Percentiles rank a stretch among this genome's conserved stretches.
phyloP scores from a whole-genome alignment of 495 filamentous ascomycete species.

The Stereocaulon alpinum region DNA sequence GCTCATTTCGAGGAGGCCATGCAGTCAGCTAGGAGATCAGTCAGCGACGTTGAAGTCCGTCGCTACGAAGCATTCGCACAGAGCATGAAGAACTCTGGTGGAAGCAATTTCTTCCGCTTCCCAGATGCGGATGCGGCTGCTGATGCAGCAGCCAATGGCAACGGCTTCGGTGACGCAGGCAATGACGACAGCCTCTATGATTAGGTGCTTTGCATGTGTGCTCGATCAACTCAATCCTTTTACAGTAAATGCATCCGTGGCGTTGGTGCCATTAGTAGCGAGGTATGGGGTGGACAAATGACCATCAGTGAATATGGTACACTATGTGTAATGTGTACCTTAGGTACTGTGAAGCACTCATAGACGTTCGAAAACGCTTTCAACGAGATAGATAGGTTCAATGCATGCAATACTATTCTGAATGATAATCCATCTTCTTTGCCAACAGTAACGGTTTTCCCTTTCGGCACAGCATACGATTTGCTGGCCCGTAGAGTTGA shows the following conservation, averaged over 20 bases:
- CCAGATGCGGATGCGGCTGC: constrained; percentile 58
- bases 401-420: too few species aligned
- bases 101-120: constrained; percentile 95
- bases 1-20: constrained; percentile 99
- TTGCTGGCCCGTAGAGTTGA: neutral
- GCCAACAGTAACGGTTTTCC: neutral
- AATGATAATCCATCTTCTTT: neutral
- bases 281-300: neutral
- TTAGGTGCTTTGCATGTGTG: constrained; percentile 16
- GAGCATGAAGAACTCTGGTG: constrained; percentile 95
- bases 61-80: constrained; percentile 97
- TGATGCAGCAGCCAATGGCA: constrained; percentile 39
- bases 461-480: neutral
- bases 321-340: constrained; percentile 3
- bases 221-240: neutral
- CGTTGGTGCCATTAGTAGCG: constrained; percentile 5
- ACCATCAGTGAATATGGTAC: neutral
- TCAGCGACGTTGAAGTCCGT: constrained; percentile 92
- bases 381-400: neutral
- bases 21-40: constrained; percentile 82
- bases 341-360: neutral
- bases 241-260: constrained; percentile 6
- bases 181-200: constrained; percentile 84
- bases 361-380: neutral
- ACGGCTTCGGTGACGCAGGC: constrained; percentile 70